Conservation (phyloP, 2,329 filamentous ascomycete genomes). For the Fusarium torulosum region DNA sequence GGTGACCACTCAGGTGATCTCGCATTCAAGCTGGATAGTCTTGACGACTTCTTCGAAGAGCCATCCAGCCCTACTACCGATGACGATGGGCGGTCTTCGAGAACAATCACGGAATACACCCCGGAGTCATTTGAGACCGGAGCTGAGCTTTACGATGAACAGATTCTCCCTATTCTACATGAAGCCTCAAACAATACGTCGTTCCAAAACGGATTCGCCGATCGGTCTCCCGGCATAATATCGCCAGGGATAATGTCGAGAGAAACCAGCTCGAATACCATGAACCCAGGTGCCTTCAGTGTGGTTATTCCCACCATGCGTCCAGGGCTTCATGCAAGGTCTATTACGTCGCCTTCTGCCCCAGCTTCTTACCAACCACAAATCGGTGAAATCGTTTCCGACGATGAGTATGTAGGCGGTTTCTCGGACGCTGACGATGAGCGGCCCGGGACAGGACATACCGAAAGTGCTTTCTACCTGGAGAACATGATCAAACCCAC, state of each 20-base stretch:
- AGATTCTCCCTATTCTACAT: constrained; percentile 89
- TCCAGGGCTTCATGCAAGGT: constrained; percentile 81
- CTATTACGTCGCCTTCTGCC: constrained; percentile 83
- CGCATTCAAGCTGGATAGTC: constrained; percentile 80
- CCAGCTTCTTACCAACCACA: constrained; percentile 67
- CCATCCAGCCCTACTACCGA: constrained; percentile 68
- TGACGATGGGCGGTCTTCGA: constrained; percentile 71
- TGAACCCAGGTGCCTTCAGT: constrained; percentile 72
- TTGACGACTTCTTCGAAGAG: constrained; percentile 87
- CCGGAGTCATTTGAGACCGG: constrained; percentile 77
- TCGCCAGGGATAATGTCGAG: constrained; percentile 62
- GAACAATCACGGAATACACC: constrained; percentile 73
- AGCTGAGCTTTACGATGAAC: constrained; percentile 90
- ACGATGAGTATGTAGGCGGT: constrained; percentile 80
- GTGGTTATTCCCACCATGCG: constrained; percentile 58
- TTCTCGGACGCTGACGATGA: constrained; percentile 83
- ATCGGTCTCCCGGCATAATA: constrained; percentile 70
- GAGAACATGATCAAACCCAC: constrained; percentile 73
- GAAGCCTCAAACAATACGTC: constrained; percentile 84
- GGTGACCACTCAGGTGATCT: constrained; percentile 81
- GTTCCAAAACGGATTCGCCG: constrained; percentile 90
- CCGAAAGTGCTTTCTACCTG: constrained; percentile 65
- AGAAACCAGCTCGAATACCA: constrained; percentile 70
- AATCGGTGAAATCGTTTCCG: constrained; percentile 74
- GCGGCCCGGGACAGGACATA: constrained; percentile 56